These are phyloP conservation scores for Pleoardoris graminearum DNA, from an alignment of 2,329 filamentous ascomycete species.

Conservation along the genomic window DNA sequence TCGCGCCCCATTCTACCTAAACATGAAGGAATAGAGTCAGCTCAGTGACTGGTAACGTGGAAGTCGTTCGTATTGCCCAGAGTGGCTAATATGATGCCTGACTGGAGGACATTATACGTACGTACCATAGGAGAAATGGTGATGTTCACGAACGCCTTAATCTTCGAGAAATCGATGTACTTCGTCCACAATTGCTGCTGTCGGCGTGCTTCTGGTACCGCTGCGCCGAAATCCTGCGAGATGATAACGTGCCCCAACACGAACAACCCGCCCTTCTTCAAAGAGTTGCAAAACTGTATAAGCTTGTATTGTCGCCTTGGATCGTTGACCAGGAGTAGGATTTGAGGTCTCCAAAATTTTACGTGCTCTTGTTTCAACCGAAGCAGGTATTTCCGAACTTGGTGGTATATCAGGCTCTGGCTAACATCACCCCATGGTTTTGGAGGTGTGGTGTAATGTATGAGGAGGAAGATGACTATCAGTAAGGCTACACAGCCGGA, in stretches of 20 bases:
- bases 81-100: too few relatives aligned
- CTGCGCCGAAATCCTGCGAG: slow-evolving; percentile 75
- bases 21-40: not conserved
- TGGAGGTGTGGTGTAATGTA: slow-evolving; percentile 82
- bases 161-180: slow-evolving; percentile 82
- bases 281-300: slow-evolving; percentile 87
- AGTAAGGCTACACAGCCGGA: slow-evolving; percentile 73
- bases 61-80: too few relatives aligned
- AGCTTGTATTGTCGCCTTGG: slow-evolving; percentile 79
- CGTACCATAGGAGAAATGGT: slow-evolving; percentile 71
- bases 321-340: slow-evolving; percentile 81
- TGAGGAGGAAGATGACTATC: slow-evolving; percentile 77
- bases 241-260: slow-evolving; percentile 88
- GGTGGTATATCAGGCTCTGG: slow-evolving; percentile 84
- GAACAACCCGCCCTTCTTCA: slow-evolving; percentile 86
- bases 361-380: slow-evolving; percentile 86
- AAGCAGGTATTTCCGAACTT: slow-evolving; percentile 84
- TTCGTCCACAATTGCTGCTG: slow-evolving; percentile 84
- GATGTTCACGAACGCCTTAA: slow-evolving; percentile 89
- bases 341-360: slow-evolving; percentile 91
- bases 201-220: slow-evolving; percentile 77
- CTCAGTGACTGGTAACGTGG: too few relatives aligned
- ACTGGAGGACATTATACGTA: too few relatives aligned
- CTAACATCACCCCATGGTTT: slow-evolving; percentile 91
- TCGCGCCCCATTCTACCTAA: slow-evolving; percentile 74